phyloP scores from a whole-genome alignment of 202 grass and related monocot genomes.

The Sporobolus alterniflorus region DNA sequence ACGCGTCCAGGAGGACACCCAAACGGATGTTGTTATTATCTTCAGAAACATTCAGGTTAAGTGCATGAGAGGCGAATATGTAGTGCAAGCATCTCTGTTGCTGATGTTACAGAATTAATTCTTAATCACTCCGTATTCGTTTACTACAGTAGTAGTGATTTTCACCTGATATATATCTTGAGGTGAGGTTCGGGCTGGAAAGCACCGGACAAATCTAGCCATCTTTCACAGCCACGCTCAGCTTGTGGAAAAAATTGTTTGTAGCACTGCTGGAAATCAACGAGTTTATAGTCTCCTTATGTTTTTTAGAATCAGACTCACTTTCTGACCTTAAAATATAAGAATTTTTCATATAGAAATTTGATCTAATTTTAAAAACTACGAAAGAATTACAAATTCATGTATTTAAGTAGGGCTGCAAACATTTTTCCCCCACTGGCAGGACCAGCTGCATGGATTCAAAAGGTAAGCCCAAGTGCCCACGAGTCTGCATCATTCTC shows the following conservation, averaged over 20 bases:
- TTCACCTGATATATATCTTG: constrained; percentile 13
- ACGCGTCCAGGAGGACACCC: background rate
- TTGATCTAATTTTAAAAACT: no score
- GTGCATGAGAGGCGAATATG: background rate
- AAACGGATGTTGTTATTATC: background rate
- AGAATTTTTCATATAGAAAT: no score
- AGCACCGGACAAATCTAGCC: constrained; percentile 24
- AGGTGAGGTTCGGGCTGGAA: constrained; percentile 41
- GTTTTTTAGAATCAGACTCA: no score
- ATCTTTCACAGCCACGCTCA: constrained; percentile 18
- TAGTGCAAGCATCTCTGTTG: no score
- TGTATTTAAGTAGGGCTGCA: no score
- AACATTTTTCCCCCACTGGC: no score
- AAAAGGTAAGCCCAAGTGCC: constrained; percentile 21
- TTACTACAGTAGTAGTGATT: background rate
- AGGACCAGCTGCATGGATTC: background rate
- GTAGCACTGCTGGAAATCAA: no score
- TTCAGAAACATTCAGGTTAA: background rate
- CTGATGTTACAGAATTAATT: background rate
- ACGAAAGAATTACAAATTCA: no score
- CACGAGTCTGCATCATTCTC: constrained; percentile 44
- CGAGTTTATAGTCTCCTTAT: no score
- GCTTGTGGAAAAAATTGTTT: no score
- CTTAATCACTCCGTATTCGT: background rate
- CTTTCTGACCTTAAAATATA: no score